Evolutionary conservation across 495 filamentous ascomycete genomes (phyloP).

Genomic region (Penicillium paxilli): DNA sequence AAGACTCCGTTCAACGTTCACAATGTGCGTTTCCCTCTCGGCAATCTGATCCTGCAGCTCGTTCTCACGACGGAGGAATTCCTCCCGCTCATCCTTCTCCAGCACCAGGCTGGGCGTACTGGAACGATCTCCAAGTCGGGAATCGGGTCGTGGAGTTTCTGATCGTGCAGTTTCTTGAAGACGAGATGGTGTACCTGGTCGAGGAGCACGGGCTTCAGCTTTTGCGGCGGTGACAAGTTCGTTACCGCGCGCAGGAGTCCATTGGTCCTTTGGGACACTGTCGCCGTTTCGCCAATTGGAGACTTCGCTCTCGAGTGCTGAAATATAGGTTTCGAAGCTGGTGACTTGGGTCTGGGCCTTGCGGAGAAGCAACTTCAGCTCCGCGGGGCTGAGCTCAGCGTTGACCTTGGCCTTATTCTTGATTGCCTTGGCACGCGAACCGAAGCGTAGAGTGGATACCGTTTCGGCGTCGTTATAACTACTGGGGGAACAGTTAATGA

Average conservation of each 20-base stretch:
- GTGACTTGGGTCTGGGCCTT: conserved; percentile 90
- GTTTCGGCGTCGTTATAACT: conserved; percentile 98
- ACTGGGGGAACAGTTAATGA: conserved; percentile 97
- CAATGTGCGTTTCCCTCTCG: conserved; percentile 84
- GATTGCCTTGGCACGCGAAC: conserved; percentile 95
- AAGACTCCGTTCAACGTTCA: conserved; percentile 72
- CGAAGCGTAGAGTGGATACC: conserved; percentile 88
- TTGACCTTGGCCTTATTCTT: conserved; percentile 99
- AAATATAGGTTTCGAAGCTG: conserved; percentile 82
- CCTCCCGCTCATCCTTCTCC: conserved; percentile 95
- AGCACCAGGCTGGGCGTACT: conserved; percentile 83
- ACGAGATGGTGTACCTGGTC: conserved; percentile 82
- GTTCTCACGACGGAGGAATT: conserved; percentile 93
- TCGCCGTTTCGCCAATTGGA: conserved; percentile 86
- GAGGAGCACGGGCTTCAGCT: conserved; percentile 57
- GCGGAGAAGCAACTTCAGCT: conserved; percentile 87
- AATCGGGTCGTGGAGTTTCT: conserved; percentile 75
- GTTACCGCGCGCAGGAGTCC: conserved; percentile 61
- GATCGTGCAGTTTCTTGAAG: conserved; percentile 54
- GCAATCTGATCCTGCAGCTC: conserved; percentile 95
- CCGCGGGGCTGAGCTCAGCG: conserved; percentile 90
- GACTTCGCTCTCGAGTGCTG: conserved; percentile 82
- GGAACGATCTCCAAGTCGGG: conserved; percentile 81
- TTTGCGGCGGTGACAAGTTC: conserved; percentile 59
- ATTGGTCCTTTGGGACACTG: conserved; percentile 81